Conservation (phyloP, 768 basidiomycete genomes). For the Arthromyces matolae region DNA sequence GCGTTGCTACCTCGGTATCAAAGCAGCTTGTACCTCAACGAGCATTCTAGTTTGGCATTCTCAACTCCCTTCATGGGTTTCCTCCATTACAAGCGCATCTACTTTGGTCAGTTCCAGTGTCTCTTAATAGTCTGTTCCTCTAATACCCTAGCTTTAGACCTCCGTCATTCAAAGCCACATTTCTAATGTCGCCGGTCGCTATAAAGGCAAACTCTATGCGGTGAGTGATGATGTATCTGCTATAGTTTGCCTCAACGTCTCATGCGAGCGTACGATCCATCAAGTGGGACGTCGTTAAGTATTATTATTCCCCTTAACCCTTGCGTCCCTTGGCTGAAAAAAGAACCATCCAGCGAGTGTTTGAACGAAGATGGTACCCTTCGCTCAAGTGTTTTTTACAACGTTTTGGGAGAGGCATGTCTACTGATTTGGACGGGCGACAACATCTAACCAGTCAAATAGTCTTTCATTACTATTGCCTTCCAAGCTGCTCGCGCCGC, state of each 20-base stretch:
- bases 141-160: constrained; percentile 21
- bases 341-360: constrained; percentile 39
- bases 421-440: neutral
- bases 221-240: constrained; percentile 1
- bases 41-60: constrained; percentile 29
- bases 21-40: too few species aligned
- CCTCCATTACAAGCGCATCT: constrained; percentile 30
- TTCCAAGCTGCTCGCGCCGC: constrained; percentile 47
- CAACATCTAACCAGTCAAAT: neutral
- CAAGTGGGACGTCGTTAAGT: constrained; percentile 46
- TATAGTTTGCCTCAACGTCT: neutral
- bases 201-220: constrained; percentile 44
- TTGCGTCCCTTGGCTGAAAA: too few species aligned
- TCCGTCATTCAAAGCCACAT: constrained; percentile 47
- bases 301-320: constrained; percentile 12
- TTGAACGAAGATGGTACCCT: constrained; percentile 30
- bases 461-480: constrained; percentile 48
- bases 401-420: constrained; percentile 1
- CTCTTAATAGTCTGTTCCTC: neutral
- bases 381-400: neutral
- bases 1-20: neutral
- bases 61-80: constrained; percentile 44
- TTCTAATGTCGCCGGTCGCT: constrained; percentile 40
- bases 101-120: constrained; percentile 33
- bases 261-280: neutral